phyloP scores from a whole-genome alignment of 1,139 yeast genomes.

The Candida tropicalis region DNA sequence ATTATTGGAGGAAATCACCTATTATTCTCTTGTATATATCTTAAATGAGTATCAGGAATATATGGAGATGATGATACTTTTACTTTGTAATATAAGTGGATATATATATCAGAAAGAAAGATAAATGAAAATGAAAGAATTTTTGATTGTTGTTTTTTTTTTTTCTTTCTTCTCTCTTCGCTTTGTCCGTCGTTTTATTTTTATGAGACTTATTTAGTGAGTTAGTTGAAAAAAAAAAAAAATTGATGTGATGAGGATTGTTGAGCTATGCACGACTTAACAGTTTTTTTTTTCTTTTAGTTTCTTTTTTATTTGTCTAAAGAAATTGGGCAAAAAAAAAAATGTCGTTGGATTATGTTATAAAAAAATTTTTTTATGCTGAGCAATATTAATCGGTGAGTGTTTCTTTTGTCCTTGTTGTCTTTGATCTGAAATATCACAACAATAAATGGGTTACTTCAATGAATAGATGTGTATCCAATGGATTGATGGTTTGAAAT shows the following conservation, averaged over 20 bases:
- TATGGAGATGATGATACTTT: not conserved
- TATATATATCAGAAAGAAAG: not conserved
- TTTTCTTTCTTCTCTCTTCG: conserved; percentile 1
- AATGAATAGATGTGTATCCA: too few relatives aligned
- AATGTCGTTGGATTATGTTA: not conserved
- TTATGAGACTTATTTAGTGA: not conserved
- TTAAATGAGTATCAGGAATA: not conserved
- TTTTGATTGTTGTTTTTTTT: conserved; percentile 2
- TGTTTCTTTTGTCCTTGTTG: too few relatives aligned
- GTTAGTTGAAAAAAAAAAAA: not conserved
- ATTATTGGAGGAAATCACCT: too few relatives aligned
- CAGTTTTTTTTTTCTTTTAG: not conserved
- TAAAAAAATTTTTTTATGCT: not conserved
- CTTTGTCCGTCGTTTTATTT: conserved; percentile 3
- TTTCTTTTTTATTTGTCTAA: not conserved
- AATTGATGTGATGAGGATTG: conserved; percentile 5
- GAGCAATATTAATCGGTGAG: too few relatives aligned
- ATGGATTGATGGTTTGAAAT: not conserved
- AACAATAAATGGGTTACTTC: too few relatives aligned
- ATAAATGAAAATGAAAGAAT: not conserved
- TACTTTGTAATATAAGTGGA: not conserved
- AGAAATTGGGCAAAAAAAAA: too few relatives aligned
- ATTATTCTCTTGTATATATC: too few relatives aligned
- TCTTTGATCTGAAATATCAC: too few relatives aligned
- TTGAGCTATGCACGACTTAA: not conserved